Percentiles rank a stretch among this genome's conserved stretches.
Conservation (phyloP, 1,284 basidiomycete genomes). For the Earliella scabrosa region DNA sequence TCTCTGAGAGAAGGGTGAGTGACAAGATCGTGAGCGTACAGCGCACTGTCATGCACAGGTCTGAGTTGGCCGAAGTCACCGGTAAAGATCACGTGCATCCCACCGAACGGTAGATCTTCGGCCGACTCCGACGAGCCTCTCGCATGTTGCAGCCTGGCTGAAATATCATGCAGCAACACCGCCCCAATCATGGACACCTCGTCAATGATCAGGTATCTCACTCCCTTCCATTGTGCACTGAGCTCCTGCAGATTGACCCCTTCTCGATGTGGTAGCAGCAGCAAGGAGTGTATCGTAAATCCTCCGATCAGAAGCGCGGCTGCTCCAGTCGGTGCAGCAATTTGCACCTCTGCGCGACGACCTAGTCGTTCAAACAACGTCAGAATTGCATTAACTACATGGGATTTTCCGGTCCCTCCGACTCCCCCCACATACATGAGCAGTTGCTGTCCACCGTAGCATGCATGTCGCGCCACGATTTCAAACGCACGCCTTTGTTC, state of each 20-base stretch:
- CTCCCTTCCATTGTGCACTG: background rate
- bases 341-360: background rate
- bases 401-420: slow-evolving; percentile 23
- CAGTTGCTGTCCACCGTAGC: too few species aligned
- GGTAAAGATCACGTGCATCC: slow-evolving; percentile 17
- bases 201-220: slow-evolving; percentile 3
- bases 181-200: slow-evolving; percentile 10
- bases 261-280: slow-evolving; percentile 1
- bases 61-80: slow-evolving; percentile 21
- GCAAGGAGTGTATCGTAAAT: too few species aligned
- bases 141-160: background rate
- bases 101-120: slow-evolving; percentile 11
- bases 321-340: slow-evolving; percentile 12
- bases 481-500: too few species aligned
- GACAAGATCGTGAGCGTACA: slow-evolving; percentile 2
- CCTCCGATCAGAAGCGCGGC: slow-evolving; percentile 13
- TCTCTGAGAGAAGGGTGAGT: background rate
- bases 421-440: slow-evolving; percentile 6
- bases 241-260: background rate
- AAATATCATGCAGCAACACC: background rate
- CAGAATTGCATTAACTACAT: slow-evolving; percentile 17
- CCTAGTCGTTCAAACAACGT: background rate
- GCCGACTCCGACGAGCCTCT: background rate
- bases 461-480: background rate
- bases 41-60: background rate